Conservation (phyloP, 2,329 filamentous ascomycete species). For the Colletotrichum sansevieriae region DNA sequence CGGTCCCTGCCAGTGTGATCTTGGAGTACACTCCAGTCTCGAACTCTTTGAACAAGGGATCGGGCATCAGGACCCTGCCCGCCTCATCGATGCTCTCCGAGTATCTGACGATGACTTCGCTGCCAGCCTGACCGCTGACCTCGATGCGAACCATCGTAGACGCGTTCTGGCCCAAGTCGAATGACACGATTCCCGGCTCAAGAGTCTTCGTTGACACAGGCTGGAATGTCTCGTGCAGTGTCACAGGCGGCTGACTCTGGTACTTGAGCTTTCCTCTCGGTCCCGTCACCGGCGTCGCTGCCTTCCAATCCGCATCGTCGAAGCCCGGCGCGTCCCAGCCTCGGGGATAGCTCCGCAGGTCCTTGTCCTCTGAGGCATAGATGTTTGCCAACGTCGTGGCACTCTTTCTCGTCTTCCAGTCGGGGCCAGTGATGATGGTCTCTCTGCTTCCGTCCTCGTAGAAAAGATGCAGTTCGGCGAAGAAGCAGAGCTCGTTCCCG, state of each 20-base stretch:
- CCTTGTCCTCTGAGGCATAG: constrained; percentile 56
- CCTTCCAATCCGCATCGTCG: constrained; percentile 47
- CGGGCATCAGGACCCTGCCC: constrained; percentile 54
- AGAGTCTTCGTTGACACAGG: constrained; percentile 42
- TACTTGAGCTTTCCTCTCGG: constrained; percentile 55
- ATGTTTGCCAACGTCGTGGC: constrained; percentile 56
- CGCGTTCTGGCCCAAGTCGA: constrained; percentile 45
- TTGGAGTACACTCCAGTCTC: constrained; percentile 54
- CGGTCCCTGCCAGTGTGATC: constrained; percentile 49
- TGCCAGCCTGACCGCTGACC: constrained; percentile 41
- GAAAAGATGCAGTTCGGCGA: constrained; percentile 54
- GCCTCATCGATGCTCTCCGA: constrained; percentile 46
- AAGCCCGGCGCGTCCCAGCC: constrained; percentile 51
- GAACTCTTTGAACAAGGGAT: constrained; percentile 53
- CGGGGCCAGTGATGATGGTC: constrained; percentile 51
- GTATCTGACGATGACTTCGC: constrained; percentile 44
- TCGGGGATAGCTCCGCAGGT: constrained; percentile 50
- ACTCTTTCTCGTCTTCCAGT: constrained; percentile 54
- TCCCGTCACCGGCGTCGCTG: constrained; percentile 54
- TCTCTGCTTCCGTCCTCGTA: constrained; percentile 53
- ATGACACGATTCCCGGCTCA: constrained; percentile 27
- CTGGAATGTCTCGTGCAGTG: constrained; percentile 52
- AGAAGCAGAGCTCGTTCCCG: constrained; percentile 56
- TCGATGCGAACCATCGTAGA: constrained; percentile 46
- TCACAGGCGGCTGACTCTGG: constrained; percentile 55